Evolutionary conservation across 1,284 basidiomycete species (phyloP).

Genomic region (Marasmius oreades): DNA sequence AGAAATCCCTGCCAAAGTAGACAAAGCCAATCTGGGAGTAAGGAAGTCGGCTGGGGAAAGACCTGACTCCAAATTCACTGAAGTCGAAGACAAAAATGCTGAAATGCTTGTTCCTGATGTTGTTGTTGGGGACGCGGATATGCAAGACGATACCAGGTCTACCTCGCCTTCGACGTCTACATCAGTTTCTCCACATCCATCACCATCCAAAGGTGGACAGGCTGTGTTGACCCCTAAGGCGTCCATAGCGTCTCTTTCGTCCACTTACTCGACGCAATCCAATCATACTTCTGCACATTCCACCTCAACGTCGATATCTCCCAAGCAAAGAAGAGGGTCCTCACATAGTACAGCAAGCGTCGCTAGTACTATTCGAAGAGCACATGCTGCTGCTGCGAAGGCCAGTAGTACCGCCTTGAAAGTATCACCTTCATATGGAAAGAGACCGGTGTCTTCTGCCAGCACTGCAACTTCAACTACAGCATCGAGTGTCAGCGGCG

Average conservation of each 20-base stretch:
- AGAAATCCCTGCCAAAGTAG: neutral
- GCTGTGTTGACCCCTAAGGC: neutral
- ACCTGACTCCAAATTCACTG: slow-evolving; percentile 18
- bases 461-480: neutral
- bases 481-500: neutral
- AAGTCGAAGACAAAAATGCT: neutral
- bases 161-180: neutral
- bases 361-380: neutral
- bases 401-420: neutral
- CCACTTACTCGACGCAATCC: neutral
- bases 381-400: neutral
- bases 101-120: neutral
- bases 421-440: neutral
- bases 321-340: neutral
- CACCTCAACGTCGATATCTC: neutral
- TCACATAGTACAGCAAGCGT: neutral
- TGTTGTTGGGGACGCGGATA: slow-evolving; percentile 6
- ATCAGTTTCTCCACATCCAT: neutral
- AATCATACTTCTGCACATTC: neutral
- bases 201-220: neutral
- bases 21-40: neutral
- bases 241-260: neutral
- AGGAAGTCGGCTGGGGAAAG: slow-evolving; percentile 6
- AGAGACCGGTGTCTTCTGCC: neutral
- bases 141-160: neutral